phyloP scores from a whole-genome alignment of 306 rosid species.

The Sesbania bispinosa region DNA sequence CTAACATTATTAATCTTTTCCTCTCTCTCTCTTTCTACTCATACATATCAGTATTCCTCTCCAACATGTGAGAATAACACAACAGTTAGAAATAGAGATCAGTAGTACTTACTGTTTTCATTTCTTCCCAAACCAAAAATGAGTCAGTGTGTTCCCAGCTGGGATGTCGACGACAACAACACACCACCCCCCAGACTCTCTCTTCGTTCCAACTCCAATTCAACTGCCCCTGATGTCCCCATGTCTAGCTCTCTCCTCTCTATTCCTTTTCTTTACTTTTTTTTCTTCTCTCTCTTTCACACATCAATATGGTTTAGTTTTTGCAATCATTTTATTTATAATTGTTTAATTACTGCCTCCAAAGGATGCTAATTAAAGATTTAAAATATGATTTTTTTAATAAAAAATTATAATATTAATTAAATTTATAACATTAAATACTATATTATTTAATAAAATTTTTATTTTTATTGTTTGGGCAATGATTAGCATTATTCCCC shows the following conservation, averaged over 20 bases:
- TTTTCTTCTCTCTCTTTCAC: no score
- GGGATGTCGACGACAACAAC: slow-evolving; percentile 62
- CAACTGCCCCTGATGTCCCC: slow-evolving; percentile 51
- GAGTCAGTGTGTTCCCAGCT: slow-evolving; percentile 91
- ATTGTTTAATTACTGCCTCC: no score
- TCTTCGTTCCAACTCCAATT: slow-evolving; percentile 49
- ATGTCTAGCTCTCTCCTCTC: slow-evolving; percentile 42
- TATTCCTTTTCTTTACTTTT: no score
- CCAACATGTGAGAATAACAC: background rate
- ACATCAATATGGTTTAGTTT: no score
- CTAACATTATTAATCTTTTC: background rate
- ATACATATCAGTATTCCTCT: background rate
- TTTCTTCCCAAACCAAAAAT: slow-evolving; percentile 25
- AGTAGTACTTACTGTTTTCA: background rate
- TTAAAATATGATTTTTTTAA: no score
- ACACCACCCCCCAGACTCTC: slow-evolving; percentile 31
- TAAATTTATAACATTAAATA: no score
- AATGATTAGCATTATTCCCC: no score
- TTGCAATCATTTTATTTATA: no score
- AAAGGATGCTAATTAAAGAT: no score
- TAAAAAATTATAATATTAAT: no score
- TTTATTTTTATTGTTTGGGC: no score
- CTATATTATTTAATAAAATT: no score
- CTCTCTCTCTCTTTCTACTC: background rate
- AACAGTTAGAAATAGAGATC: background rate